Evolutionary conservation across 441 rosid species (phyloP), one percentile per base, ranked within the genome.

Genomic region (Adansonia gregorii): DNA sequence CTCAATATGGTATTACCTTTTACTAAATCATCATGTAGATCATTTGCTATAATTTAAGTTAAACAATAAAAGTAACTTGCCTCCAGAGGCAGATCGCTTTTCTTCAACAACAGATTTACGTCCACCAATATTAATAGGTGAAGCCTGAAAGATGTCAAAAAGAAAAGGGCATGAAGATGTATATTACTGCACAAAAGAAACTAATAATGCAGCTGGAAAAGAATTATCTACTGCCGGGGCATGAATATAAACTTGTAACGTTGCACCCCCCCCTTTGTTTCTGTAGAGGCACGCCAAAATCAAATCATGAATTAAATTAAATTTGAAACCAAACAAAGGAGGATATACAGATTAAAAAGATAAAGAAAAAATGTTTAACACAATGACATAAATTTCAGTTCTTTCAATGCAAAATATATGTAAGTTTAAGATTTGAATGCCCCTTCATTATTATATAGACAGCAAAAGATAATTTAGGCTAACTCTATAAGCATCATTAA

Each of bases 21-120:
- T 52, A 12, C n/a, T 12, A 31, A 71, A 52, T 51, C 48, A n/a
- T 31, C 24, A 35, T 35, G 41, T 6, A n/a, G 3, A 51, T 27
- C 15, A 52, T 31, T 49, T 39, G 54, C 48, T 4, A 71, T 2
- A 71, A 31, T 41, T 41, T 22, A 24, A 45, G 54, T 11, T 76
- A 51, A 76, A 9, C 41, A 7, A 24, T 75, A 75, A 80, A 82
- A 68, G 46, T 4, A 78, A 81, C 93, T 90, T 89, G 82, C 99
- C 98, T 88, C 97, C 90, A 72, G 88, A 76, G 24, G 98, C 91
- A 35, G 99, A 95, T 76, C 91, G 89, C 85, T 95, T 95, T 76
- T 89, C 94, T 86, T 95, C 98, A 76, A 95, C 89, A 64, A 84
- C 82, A 58, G 89, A 97, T 63, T 84, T 87, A 31, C 85, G 87